Percentiles rank a stretch among this genome's conserved stretches.
These are phyloP conservation scores for Gossypium anomalum DNA, from an alignment of 345 rosid genomes.

Conservation along the genomic window DNA sequence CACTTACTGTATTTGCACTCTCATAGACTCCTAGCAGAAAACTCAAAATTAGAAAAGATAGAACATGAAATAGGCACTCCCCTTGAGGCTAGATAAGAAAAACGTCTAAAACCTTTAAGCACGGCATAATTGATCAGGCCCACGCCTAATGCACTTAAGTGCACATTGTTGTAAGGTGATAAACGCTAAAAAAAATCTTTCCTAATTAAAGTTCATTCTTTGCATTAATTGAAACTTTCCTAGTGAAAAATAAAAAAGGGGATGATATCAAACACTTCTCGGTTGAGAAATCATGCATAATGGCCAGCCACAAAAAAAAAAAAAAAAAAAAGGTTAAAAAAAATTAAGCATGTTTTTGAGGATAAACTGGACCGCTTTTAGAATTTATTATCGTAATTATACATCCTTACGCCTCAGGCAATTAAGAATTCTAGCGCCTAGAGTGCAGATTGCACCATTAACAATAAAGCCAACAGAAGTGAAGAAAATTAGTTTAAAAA, in stretches of 20 bases:
- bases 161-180: too few relatives aligned
- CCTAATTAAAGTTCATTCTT: background rate
- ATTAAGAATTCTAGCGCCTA: background rate
- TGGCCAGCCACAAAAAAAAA: background rate
- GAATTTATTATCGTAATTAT: background rate
- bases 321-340: too few relatives aligned
- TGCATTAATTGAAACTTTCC: background rate
- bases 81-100: background rate
- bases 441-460: background rate
- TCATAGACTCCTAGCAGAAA: background rate
- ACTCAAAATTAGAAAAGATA: background rate
- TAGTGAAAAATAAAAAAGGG: background rate
- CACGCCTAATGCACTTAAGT: too few relatives aligned
- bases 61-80: background rate
- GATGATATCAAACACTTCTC: background rate
- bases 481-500: background rate
- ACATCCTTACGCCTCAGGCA: background rate
- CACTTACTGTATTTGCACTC: background rate
- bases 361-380: background rate
- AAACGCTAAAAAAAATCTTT: too few relatives aligned
- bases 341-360: background rate
- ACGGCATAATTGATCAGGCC: background rate
- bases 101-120: background rate
- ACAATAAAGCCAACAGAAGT: background rate
- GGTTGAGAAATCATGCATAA: background rate